Evolutionary conservation across 768 basidiomycete species (phyloP), one percentile per base, ranked within the genome.

Genomic region (Mycena alexandri): DNA sequence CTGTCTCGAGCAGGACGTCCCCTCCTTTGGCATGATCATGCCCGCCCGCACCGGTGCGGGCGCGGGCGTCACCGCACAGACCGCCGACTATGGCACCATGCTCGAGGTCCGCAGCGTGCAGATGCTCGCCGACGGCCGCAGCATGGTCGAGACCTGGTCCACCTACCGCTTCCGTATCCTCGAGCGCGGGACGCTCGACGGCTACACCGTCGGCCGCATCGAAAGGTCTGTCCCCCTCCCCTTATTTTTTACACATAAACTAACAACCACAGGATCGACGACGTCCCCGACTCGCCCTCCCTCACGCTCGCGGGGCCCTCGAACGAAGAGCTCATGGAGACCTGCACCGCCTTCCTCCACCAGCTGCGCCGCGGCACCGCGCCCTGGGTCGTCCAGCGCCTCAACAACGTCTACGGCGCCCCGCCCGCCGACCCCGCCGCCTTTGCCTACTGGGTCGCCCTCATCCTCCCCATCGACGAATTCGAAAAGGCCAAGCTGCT

Each of bases 1-100:
- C n/a, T 95, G 93, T 76, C 90, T 98, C 63, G 91, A 94, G 73
- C 88, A 86, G 17, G 82, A 87, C 6, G 81, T 81, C 47, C 93
- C 93, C n/a, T 83, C 85, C 24, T 98, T 99, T 78, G 97, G 97
- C 42, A 98, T 98, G 94, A 87, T 98, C 74, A 90, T 97, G 81
- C 90, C 93, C 16, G 83, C 86, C 4, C 79, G 83, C 22, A 75
- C 80, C 24, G 78, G 82, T 38, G 78, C 84, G 5, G 78, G 79
- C 73, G 54, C 84, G 67, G 77, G 87, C 56, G 74, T 71, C 12
- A 63, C 77, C 5, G 71, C 76, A 5, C 68, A 83, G 21, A 83
- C 85, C 41, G 78, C 82, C 71, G 90, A 94, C 65, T 99, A 92
- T 78, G 97, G 97, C 5, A 99, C 96, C 44, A 96, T 98, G 90